Evolutionary conservation across 768 basidiomycete genomes (phyloP), one percentile per base, ranked within the genome.

Genomic region (Vararia minispora): DNA sequence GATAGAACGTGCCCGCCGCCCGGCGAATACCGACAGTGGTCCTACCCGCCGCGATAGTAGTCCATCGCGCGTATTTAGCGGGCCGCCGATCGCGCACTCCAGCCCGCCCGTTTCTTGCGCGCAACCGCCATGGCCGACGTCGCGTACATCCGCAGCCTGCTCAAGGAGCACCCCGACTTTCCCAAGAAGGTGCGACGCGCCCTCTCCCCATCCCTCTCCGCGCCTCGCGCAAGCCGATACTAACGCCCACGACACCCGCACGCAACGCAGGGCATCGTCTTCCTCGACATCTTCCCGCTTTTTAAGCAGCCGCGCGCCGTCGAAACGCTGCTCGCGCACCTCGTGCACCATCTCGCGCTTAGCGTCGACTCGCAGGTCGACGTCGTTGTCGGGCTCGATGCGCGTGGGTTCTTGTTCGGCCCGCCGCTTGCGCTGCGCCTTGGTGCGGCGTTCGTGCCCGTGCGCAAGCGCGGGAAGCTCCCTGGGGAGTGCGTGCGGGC

Each of bases 221-320:
- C 16, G 29, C 24, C 10, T 5, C 8, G 24, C 20, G 6, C 13
- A 33, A 14, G 8, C 7, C 22, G 12, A 24, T 37, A 8, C 26
- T 7, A 7, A 9, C 28, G 18, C 24, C 3, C 18, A 18, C 23
- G 17, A 13, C 12, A 18, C 22, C 11, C 6, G 12, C 32, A 3
- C 11, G 20, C 6, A 22, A 24, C 16, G 6, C 28, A 92, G 87
- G 94, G 94, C 10, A 75, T 99, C 54, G 70, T 70, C 33, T 99
- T 99, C 61, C 65, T 92, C 40, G 95, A 99, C 59, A 86, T 98
- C 51, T 91, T 97, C 60, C 95, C 95, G 9, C 69, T 98, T 56
- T 71, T 99, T 13, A 74, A 82, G 12, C 68, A 88, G 53, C 95
- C 94, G 9, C 50, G 83, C 39, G 79, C 79, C 3, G 87, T 94